A percentile compares a stretch with the other conserved stretches of the same genome.
Conservation (phyloP, 2,329 filamentous ascomycete species). For the Aureobasidium sp. region DNA sequence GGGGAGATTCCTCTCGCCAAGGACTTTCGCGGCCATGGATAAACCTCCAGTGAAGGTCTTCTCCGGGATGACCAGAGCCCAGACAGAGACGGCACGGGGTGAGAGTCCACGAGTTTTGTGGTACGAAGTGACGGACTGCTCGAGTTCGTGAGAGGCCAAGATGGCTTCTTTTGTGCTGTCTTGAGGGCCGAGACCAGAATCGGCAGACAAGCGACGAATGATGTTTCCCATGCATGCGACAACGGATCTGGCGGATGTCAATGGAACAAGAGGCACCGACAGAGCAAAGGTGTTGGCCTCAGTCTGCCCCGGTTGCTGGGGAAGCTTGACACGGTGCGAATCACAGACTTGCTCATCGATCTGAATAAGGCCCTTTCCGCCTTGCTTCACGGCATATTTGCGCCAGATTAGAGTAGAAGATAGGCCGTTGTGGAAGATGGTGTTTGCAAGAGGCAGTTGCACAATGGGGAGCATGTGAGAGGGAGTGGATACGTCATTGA, state of each 20-base stretch:
- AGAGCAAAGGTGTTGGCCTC: constrained; percentile 20
- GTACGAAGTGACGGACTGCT: constrained; percentile 55
- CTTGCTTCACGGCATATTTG: not conserved
- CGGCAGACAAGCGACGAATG: constrained; percentile 52
- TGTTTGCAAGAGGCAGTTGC: constrained; percentile 64
- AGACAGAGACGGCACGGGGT: constrained; percentile 54
- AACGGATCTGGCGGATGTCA: constrained; percentile 58
- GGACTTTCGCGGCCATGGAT: not conserved
- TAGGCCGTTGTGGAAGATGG: constrained; percentile 64
- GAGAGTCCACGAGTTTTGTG: constrained; percentile 39
- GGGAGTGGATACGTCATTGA: not conserved
- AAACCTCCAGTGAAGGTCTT: constrained; percentile 10
- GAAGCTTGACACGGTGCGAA: constrained; percentile 8
- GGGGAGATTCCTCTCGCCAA: not conserved
- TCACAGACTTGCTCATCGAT: constrained; percentile 3
- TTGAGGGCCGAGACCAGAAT: constrained; percentile 23
- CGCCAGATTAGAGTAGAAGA: constrained; percentile 47
- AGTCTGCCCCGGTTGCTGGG: not conserved
- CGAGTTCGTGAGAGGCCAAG: constrained; percentile 66
- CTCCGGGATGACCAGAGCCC: constrained; percentile 61
- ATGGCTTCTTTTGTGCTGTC: constrained; percentile 22
- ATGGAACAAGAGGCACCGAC: constrained; percentile 50
- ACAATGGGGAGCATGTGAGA: constrained; percentile 15
- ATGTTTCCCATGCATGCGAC: constrained; percentile 71
- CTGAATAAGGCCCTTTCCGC: not conserved